These are phyloP conservation scores for Podaxis sp. DNA, from an alignment of 768 basidiomycete genomes.

Conservation along the genomic window DNA sequence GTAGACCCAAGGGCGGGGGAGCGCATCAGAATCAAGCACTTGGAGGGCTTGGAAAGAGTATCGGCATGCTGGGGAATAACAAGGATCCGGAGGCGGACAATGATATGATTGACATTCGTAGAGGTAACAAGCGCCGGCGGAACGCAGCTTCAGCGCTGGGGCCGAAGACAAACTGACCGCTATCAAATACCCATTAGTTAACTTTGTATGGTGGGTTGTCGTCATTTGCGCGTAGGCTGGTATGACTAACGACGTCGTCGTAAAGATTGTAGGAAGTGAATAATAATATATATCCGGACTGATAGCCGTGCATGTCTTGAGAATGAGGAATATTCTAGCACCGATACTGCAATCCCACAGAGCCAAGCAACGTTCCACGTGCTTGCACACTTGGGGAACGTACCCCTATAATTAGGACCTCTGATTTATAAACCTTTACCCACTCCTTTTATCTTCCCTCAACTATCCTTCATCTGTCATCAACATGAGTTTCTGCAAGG, in stretches of 20 bases:
- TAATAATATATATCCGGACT: not conserved
- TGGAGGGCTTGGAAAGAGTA: conserved; percentile 75
- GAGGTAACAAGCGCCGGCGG: conserved; percentile 65
- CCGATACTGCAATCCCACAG: not conserved
- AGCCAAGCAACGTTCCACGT: not conserved
- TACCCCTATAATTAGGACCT: not conserved
- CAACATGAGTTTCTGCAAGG: conserved; percentile 40
- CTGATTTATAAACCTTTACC: conserved; percentile 6
- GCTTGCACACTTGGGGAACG: not conserved
- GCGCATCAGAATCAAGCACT: conserved; percentile 58
- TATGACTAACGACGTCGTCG: not conserved
- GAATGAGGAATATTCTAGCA: not conserved
- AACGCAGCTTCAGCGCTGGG: conserved; percentile 10
- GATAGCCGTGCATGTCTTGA: not conserved
- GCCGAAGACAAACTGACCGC: conserved; percentile 5
- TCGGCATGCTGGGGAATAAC: conserved; percentile 50
- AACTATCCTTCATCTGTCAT: not conserved
- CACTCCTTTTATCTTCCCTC: not conserved
- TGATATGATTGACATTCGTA: conserved; percentile 76
- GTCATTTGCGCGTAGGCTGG: not conserved
- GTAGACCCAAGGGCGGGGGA: conserved; percentile 54
- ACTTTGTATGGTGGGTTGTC: not conserved
- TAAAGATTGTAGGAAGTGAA: not conserved
- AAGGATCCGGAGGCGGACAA: conserved; percentile 75
- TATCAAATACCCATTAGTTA: not conserved